Conservation (phyloP, 1,284 basidiomycete genomes). For the Rhizoctonia solani region DNA sequence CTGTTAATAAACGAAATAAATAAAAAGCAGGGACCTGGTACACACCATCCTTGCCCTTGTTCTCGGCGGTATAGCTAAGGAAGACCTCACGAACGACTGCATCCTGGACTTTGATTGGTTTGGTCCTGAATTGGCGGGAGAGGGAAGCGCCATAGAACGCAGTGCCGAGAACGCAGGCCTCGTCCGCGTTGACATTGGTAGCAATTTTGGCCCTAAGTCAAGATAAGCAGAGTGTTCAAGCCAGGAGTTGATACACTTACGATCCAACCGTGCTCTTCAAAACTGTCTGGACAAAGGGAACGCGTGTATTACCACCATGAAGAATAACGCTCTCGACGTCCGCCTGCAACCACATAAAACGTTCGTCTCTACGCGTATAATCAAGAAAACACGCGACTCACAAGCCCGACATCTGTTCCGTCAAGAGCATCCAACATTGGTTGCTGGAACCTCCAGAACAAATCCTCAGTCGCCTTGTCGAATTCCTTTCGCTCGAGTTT, state of each 20-base stretch:
- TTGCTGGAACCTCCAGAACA: slow-evolving; percentile 64
- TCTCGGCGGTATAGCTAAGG: slow-evolving; percentile 71
- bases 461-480: slow-evolving; percentile 70
- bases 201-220: slow-evolving; percentile 72
- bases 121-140: slow-evolving; percentile 93
- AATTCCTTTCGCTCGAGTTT: slow-evolving; percentile 78
- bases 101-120: slow-evolving; percentile 86
- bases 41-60: slow-evolving; percentile 47
- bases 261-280: slow-evolving; percentile 77
- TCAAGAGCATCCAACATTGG: slow-evolving; percentile 80
- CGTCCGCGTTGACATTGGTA: slow-evolving; percentile 95
- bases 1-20: slow-evolving; percentile 39
- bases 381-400: slow-evolving; percentile 44
- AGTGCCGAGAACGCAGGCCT: slow-evolving; percentile 93
- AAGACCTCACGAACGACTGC: slow-evolving; percentile 72
- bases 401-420: slow-evolving; percentile 69
- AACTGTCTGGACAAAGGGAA: slow-evolving; percentile 88
- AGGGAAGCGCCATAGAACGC: slow-evolving; percentile 91
- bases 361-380: background rate
- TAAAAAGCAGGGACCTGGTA: slow-evolving; percentile 6
- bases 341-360: slow-evolving; percentile 49
- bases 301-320: slow-evolving; percentile 86
- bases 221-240: slow-evolving; percentile 32
- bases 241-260: slow-evolving; percentile 48
- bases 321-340: slow-evolving; percentile 89